phyloP scores from a whole-genome alignment of 371 early-diverging fungal species.

The Quaeritorhiza haematococci region DNA sequence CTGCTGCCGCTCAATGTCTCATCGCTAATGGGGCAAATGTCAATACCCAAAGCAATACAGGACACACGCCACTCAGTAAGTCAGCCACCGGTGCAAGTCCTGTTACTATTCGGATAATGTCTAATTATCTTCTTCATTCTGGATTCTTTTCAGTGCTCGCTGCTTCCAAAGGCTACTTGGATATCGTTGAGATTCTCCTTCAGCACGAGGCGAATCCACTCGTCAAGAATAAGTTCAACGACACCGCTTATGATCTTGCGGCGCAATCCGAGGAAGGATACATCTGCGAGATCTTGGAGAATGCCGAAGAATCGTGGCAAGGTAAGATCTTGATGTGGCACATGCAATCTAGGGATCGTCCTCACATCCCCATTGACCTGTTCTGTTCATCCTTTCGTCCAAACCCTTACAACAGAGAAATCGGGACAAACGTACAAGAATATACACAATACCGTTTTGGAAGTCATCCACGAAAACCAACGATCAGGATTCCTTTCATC shows the following conservation, averaged over 20 bases:
- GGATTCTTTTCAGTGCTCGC: conserved; percentile 65
- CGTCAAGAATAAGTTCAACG: conserved; percentile 62
- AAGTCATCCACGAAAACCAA: conserved; percentile 67
- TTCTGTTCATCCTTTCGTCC: conserved; percentile 16
- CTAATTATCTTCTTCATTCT: background rate
- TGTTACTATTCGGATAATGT: no score
- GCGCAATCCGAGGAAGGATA: conserved; percentile 57
- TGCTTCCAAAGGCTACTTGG: conserved; percentile 63
- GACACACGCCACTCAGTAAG: conserved; percentile 74
- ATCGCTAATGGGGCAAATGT: conserved; percentile 22
- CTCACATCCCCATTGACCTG: background rate
- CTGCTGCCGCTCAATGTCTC: conserved; percentile 7
- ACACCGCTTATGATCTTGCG: conserved; percentile 78
- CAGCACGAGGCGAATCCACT: conserved; percentile 60
- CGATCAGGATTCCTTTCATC: conserved; percentile 45
- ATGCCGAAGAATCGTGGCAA: conserved; percentile 11
- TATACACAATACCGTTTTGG: conserved; percentile 59
- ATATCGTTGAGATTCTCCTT: conserved; percentile 64
- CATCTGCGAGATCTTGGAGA: conserved; percentile 50
- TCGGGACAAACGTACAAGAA: conserved; percentile 20
- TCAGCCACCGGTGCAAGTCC: conserved; percentile 17
- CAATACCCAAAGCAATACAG: conserved; percentile 64
- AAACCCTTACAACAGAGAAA: conserved; percentile 20
- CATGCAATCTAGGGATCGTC: background rate
- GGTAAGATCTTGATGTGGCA: background rate